Conservation (phyloP, 371 early-diverging fungal species). For the Zancudomyces culisetae region DNA sequence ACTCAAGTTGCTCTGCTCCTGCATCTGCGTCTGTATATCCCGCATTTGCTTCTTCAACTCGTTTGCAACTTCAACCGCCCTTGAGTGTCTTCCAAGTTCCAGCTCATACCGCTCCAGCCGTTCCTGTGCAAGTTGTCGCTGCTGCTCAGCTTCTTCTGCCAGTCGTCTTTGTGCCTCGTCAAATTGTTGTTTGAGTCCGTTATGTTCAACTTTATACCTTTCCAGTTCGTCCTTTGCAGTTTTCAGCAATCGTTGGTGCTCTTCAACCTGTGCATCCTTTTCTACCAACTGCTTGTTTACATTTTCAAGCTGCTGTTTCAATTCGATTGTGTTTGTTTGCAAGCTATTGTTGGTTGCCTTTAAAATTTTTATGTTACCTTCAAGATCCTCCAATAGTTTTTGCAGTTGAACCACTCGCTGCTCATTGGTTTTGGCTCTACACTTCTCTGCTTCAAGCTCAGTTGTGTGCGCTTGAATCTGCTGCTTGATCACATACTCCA, state of each 20-base stretch:
- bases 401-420: constrained; percentile 3
- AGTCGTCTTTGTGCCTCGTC: too few species aligned
- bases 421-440: neutral
- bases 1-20: constrained; percentile 18
- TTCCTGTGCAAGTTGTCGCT: constrained; percentile 15
- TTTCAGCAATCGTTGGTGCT: neutral
- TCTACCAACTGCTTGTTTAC: constrained; percentile 2
- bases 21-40: constrained; percentile 4
- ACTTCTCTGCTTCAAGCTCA: constrained; percentile 2
- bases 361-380: constrained; percentile 1
- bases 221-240: neutral
- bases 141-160: constrained; percentile 20
- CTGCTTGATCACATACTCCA: constrained; percentile 10
- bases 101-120: constrained; percentile 33
- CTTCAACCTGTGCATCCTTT: constrained; percentile 1
- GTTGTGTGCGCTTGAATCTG: constrained; percentile 5
- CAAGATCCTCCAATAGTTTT: too few species aligned
- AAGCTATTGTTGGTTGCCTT: constrained; percentile 6
- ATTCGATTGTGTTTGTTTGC: neutral
- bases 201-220: neutral
- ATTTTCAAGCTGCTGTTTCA: neutral
- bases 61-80: constrained; percentile 25
- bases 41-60: constrained; percentile 9
- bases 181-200: constrained; percentile 6
- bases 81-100: constrained; percentile 32